Evolutionary conservation across 352 stramenopile genomes (phyloP), one percentile per base, ranked within the genome.

Genomic region (Aphanomyces astaci): DNA sequence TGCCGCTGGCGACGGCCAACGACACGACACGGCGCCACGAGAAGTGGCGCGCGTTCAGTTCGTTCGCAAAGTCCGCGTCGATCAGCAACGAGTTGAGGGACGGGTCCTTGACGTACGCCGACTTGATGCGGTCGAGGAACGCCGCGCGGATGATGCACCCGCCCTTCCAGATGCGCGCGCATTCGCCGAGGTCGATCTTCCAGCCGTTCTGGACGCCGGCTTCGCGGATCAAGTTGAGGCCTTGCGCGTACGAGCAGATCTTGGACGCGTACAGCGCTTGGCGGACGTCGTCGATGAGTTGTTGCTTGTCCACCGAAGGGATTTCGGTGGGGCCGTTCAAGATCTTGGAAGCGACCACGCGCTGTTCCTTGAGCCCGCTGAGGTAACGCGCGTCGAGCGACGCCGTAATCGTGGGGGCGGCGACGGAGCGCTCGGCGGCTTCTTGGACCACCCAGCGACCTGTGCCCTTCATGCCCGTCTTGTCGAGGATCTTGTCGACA

Each of bases 381-480:
- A 99, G 80, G 89, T 98, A 99, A 51, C 97, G 89, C 19, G 90
- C 82, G 71, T 99, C 96, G 24, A 99, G 86, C 56, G 97, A 96
- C 19, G 95, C 91, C 36, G 96, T 95, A 78, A 99, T 99, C n/a
- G 96, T 98, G 9, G 96, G 94, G 43, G 94, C 95, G 22, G 97
- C 89, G 51, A 99, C 97, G 71, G 84, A 96, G 73, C 93, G 88
- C 81, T 99, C 96, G 25, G 97, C 96, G 19, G 85, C 89, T 71
- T 96, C 89, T 80, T 98, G 93, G 27, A 98, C 89, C 0, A 94
- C 98, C 95, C 96, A 98, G 53, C 92, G 86, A 31, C 96, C 96
- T 11, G 97, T 99, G 70, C 97, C 97, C 81, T 99, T 99, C 92
- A 98, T 99, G 59, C 97, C 97, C 13, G 96, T 99, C 78, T 98